Base-by-base conservation (phyloP, 352 stramenopile genomes). In the Phytopythium litorale region DNA sequence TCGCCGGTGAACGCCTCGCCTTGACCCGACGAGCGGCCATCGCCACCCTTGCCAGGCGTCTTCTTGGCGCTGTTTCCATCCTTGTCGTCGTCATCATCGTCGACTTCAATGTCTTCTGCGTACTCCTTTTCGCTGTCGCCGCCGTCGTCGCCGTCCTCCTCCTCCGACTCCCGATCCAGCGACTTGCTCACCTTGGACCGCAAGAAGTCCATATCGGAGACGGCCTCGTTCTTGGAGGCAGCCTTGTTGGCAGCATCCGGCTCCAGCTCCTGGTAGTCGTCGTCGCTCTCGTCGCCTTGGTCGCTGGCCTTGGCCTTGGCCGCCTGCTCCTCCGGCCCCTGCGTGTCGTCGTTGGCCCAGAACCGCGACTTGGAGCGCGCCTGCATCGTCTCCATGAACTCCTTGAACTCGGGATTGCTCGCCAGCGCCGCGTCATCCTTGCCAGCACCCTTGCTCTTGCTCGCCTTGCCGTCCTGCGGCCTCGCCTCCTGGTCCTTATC, bases 181-280 rank as follows among this genome's bases (percentile, higher is more conserved):
- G 87, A 93, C 56, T 97, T 89, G 78, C 95, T 97, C 38, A 98
- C 79, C 61, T 98, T 97, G 25, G 91, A 97, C 53, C 92, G 84
- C 56, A 98, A 77, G 72, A 98, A 98, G 60, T 98, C 92, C 67
- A 98, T 84, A 67, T 98, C 94, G 49, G 88, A 96, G 69, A 96
- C 78, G 21, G 53, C 58, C 55, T 76, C 72, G 28, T 37, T 50
- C 21, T 49, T 66, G 25, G 67, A 70, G 32, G 62, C 61, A 38
- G 82, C 71, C n/a, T 72, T 70, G 51, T 72, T 63, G 21, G 58
- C n/a, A 28, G 75, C 78, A 15, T 70, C 21, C 18, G 58, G 28
- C 19, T 63, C 64, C 28, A 83, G 52, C 28, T 87, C 83, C 58
- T 98, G 87, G 74, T 98, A 98, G 54, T 98, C 91, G 63, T 96